phyloP scores from a whole-genome alignment of 306 rosid species.

The Oemleria cerasiformis region DNA sequence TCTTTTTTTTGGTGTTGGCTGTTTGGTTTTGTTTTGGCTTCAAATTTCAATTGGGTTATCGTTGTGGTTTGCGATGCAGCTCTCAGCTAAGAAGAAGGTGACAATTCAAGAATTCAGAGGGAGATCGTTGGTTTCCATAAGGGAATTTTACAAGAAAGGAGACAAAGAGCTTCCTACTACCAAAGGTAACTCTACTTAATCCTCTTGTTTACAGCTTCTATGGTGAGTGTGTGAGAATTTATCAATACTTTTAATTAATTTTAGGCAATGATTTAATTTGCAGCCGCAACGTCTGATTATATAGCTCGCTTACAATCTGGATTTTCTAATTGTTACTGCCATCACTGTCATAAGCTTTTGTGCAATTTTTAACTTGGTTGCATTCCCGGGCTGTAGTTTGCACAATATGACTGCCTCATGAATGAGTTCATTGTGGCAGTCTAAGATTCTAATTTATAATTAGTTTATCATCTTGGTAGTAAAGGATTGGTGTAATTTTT shows the following conservation, averaged over 20 bases:
- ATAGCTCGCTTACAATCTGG: neutral
- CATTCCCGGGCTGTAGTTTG: neutral
- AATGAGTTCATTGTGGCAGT: neutral
- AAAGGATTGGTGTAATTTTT: neutral
- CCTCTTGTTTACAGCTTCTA: neutral
- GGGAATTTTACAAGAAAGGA: slow-evolving; percentile 63
- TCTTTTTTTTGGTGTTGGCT: slow-evolving; percentile 1
- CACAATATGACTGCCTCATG: neutral
- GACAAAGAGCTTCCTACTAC: slow-evolving; percentile 82
- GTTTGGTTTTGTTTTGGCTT: too few relatives aligned
- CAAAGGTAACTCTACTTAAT: slow-evolving; percentile 49
- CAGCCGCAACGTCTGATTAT: neutral
- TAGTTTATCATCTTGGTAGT: neutral
- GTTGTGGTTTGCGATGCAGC: slow-evolving; percentile 37
- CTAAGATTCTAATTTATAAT: neutral
- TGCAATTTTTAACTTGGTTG: neutral
- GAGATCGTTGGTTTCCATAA: slow-evolving; percentile 68
- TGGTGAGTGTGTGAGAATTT: neutral
- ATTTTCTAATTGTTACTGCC: neutral
- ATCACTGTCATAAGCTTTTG: neutral
- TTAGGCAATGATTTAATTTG: neutral
- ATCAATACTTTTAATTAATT: neutral
- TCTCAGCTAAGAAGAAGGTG: slow-evolving; percentile 68
- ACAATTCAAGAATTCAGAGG: slow-evolving; percentile 83
- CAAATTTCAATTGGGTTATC: neutral